Evolutionary conservation across 768 basidiomycete species (phyloP), one percentile per base, ranked within the genome.

Genomic region (Boletellus emodensis): DNA sequence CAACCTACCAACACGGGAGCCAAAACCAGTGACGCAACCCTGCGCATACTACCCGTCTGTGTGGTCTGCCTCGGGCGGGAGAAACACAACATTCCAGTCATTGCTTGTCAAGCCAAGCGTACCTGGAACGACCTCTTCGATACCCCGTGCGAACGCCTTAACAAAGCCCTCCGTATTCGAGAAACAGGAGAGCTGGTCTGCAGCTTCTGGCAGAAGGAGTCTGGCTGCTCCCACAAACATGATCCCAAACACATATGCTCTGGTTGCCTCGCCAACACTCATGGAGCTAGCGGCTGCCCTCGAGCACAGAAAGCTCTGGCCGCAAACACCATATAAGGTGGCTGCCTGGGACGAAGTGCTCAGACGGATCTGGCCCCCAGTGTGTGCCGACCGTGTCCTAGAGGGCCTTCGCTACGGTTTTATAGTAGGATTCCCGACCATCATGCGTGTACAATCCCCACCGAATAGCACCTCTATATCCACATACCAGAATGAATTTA

Each of bases 181-280:
- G 15, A 37, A 37, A n/a, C n/a, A 5, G 26, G 26, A 28, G 26
- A 28, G 4, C 26, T 28, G 4, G 26, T 40, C 0, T 52, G 46
- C 17, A 30, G 13, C 7, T n/a, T 43, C 18, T 48, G 46, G 51
- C 51, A 52, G 13, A 41, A 44, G 5, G 35, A 41, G 1, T 6
- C 38, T 0, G 41, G 40, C 1, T 52, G 46, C 30, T 6, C 36
- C 4, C 15, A 3, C 0, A 6, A n/a, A 0, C 52, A 53, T 6
- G 30, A 18, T 2, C 18, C 34, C 10, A n/a, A 24, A 1, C 52
- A 53, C 2, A 6, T 0, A 0, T 49, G 52, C 40, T 49, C 44
- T 1, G 35, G 48, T 0, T 53, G 52, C 10, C 44, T 43, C 0
- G 22, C 2, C 7, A 1, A 11, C 10, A 5, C 5, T 10, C 52